Base-by-base conservation (phyloP, 208 protist species). In the Acanthamoeba lenticulata region DNA sequence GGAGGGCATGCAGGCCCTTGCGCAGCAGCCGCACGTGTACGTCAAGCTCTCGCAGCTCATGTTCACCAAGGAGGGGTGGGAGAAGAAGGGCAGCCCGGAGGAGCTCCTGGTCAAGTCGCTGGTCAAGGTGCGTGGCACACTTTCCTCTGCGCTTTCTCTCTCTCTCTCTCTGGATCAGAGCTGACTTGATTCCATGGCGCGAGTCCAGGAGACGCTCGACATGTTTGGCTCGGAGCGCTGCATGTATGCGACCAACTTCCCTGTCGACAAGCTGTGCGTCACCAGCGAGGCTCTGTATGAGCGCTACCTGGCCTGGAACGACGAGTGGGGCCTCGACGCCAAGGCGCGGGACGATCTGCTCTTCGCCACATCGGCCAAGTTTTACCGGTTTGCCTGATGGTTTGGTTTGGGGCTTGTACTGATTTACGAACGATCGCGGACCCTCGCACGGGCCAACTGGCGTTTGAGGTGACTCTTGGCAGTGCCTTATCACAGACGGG, bases 191-290 rank as follows among this genome's bases (percentile, higher is more conserved):
- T n/a, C n/a, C n/a, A 55, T 49, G 17, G 42, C 34, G 36, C 29
- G 21, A 5, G 62, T 45, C 27, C 13, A 62, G 90, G 47, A 93
- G 42, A 52, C 40, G 72, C 2, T 93, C 19, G 60, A 79, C 24
- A 52, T 93, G 65, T 93, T 93, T 24, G 32, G 21, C 13, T 32
- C 72, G 27, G 90, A 93, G 45, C 86, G 90, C 17, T 93, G 90
- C 72, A 93, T 93, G 90, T 93, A 52, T 40, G 90, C 90, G 17
- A 47, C 47, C 60, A 93, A 93, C 90, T 81, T 81, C 60, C 90
- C 90, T 4, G 90, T 93, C 60, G 90, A 93, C 42, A 72, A 79
- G 72, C 60, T 93, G 34, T 47, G 34, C 24, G 13, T 67, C 49
- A 27, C 83, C 29, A 69, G 2, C 17, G 49, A 27, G 24, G 83